Base-by-base conservation (phyloP, 163 green algal genomes). In the Chlamydomonas reinhardtii region DNA sequence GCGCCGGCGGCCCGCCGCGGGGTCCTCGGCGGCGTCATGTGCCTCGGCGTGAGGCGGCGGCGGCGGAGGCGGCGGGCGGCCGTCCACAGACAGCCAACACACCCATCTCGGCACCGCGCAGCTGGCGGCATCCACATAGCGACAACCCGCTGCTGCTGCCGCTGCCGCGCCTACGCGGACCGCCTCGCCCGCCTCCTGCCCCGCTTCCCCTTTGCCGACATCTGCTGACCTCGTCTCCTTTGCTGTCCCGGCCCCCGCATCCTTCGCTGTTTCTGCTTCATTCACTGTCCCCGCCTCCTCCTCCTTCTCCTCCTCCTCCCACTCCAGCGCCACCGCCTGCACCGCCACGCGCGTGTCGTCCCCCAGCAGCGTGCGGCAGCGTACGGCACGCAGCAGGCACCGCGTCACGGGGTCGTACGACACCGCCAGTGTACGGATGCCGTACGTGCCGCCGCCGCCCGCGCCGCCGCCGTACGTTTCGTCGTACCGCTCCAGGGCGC, bases 401-500 rank as follows among this genome's bases (percentile, higher is more conserved):
- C 70, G 29, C 9, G 56, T 72, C 1, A 73, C 69, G 4, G 80
- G 69, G 9, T 86, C 80, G 34, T 86, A 86, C 54, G 35, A 64
- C 56, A 86, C 70, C 2, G 80, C 69, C 8, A 79, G 20, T 9
- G 80, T 86, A 61, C 70, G 69, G 61, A 86, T 37, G 31, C 70
- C 79, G 39, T 48, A 48, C 39, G 8, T 5, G 39, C 39, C 39
- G 39, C 39, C 39, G 39, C 39, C 48, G 48, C 48, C 48, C 11
- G 6, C 48, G 48, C 12, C 48, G 48, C 48, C 48, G 11, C 48
- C 48, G 54, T 73, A 79, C 70, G 4, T 24, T 11, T 34, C 56
- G 69, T 86, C 80, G 70, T 86, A 79, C 56, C 1, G 31, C 39
- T 79, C 70, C 17, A 86, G 69, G 35, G 62, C 31, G 66, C 31